Evolutionary conservation across 1,284 basidiomycete species (phyloP).

Genomic region (Cutaneotrichosporon sp.): DNA sequence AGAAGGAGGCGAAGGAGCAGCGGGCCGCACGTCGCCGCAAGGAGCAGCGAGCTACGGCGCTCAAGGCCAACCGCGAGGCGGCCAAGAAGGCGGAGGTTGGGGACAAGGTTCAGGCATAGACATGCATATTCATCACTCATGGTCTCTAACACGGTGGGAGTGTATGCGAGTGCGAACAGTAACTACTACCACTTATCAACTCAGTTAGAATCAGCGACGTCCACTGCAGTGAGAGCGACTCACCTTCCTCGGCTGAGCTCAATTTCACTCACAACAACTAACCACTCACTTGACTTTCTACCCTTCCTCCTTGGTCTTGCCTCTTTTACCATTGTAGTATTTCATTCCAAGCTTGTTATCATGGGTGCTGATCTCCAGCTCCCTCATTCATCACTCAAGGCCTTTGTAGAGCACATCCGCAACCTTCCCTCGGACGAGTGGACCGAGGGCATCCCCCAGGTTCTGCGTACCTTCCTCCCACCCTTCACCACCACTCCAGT

Average conservation of each 20-base stretch:
- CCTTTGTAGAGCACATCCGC: neutral
- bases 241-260: neutral
- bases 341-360: neutral
- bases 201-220: no score
- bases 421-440: neutral
- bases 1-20: neutral
- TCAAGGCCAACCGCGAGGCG: slow-evolving; percentile 1
- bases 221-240: neutral
- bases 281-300: neutral
- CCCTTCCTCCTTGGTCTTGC: neutral
- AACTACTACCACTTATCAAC: neutral
- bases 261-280: neutral
- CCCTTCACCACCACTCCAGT: neutral
- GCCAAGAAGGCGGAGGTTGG: slow-evolving; percentile 11
- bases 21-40: neutral
- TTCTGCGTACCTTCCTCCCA: neutral
- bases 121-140: slow-evolving; percentile 14
- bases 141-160: neutral
- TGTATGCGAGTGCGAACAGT: neutral
- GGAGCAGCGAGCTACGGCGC: neutral
- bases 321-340: neutral
- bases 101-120: slow-evolving; percentile 12
- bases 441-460: neutral
- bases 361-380: neutral
- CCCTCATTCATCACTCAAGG: neutral